Percentiles rank a stretch among this genome's conserved stretches.
These are phyloP conservation scores for Paraurostyla sp. DNA, from an alignment of 73 alveolate species.

Conservation along the genomic window DNA sequence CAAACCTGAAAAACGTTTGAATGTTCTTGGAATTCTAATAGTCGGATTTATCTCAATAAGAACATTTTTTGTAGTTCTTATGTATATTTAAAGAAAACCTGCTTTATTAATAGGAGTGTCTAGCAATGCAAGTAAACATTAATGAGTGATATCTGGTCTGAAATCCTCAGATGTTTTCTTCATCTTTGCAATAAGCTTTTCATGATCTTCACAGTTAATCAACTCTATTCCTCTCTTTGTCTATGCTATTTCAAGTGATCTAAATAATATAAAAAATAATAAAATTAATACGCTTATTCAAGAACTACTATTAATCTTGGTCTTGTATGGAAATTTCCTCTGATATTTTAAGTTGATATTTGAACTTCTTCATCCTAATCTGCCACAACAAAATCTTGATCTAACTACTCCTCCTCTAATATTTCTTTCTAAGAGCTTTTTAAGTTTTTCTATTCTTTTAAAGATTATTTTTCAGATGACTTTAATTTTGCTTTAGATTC, in stretches of 20 bases:
- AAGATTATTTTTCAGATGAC: no score
- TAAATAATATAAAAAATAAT: constrained; percentile 64
- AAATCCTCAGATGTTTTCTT: constrained; percentile 89
- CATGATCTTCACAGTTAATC: constrained; percentile 91
- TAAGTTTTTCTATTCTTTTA: no score
- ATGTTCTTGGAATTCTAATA: constrained; percentile 95
- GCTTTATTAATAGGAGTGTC: constrained; percentile 97
- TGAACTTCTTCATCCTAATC: no score
- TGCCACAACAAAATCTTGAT: no score
- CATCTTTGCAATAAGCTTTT: constrained; percentile 78
- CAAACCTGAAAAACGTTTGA: constrained; percentile 94
- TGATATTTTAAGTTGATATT: no score
- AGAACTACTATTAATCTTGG: constrained; percentile 5
- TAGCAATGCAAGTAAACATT: constrained; percentile 90
- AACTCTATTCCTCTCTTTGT: constrained; percentile 82
- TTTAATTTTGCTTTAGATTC: no score
- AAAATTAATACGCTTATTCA: constrained; percentile 10
- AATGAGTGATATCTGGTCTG: constrained; percentile 97
- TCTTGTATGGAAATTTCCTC: no score
- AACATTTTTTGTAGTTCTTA: constrained; percentile 90
- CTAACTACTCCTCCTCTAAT: no score
- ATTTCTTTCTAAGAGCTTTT: no score
- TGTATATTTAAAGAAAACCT: constrained; percentile 89
- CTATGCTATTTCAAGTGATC: constrained; percentile 79
- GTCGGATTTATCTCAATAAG: constrained; percentile 92